phyloP scores from a whole-genome alignment of 139 green algal genomes.

The Micractinium sp. region DNA sequence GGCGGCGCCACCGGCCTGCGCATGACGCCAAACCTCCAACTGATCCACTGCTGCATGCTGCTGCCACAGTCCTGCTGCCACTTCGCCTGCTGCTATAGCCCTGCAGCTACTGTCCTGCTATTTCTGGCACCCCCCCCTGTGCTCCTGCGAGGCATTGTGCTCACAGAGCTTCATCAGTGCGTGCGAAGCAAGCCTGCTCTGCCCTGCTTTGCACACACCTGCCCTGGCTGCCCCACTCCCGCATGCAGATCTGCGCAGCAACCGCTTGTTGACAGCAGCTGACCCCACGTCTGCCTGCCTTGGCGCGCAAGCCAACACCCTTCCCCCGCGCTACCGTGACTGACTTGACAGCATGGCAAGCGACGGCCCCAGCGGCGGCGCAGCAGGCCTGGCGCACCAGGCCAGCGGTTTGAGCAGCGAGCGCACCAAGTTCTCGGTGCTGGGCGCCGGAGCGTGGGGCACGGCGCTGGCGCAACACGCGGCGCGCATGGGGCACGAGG shows the following conservation, averaged over 20 bases:
- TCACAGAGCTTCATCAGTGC: too few relatives aligned
- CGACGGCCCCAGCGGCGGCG: too few relatives aligned
- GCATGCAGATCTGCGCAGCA: neutral
- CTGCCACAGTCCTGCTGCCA: neutral
- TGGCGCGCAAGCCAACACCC: too few relatives aligned
- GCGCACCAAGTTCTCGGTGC: slow-evolving; percentile 56
- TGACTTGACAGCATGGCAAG: neutral
- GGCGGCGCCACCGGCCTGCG: neutral
- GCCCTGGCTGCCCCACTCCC: neutral
- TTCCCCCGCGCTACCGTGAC: neutral
- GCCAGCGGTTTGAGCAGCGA: slow-evolving; percentile 19
- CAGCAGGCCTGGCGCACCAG: neutral
- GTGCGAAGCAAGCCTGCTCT: neutral
- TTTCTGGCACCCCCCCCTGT: neutral
- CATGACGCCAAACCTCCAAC: neutral
- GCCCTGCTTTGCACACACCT: neutral
- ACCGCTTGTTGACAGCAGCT: neutral
- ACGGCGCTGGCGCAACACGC: slow-evolving; percentile 77
- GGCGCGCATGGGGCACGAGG: slow-evolving; percentile 72
- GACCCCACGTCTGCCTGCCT: neutral
- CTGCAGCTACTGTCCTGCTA: too few relatives aligned
- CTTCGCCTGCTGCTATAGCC: neutral
- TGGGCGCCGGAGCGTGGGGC: slow-evolving; percentile 83
- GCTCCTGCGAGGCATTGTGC: neutral
- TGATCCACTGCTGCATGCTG: slow-evolving; percentile 2